Conservation (phyloP, 345 rosid genomes). For the Excoecaria agallocha region DNA sequence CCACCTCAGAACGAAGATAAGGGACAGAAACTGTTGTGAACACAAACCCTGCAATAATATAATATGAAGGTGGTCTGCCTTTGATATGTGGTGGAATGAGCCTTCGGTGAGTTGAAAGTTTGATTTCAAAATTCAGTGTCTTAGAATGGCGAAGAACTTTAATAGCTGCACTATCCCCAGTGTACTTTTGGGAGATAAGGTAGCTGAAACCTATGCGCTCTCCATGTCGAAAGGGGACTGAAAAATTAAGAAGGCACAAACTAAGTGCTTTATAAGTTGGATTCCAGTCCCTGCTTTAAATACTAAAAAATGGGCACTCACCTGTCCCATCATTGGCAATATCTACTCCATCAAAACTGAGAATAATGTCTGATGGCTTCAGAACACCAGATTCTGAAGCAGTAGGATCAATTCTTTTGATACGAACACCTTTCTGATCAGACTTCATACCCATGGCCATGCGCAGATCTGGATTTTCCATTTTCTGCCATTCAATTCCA, state of each 20-base stretch:
- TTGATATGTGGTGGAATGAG: slow-evolving; percentile 81
- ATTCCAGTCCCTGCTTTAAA: background rate
- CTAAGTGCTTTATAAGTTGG: background rate
- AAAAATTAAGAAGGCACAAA: slow-evolving; percentile 14
- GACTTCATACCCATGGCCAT: slow-evolving; percentile 75
- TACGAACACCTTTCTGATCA: slow-evolving; percentile 88
- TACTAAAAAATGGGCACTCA: slow-evolving; percentile 20
- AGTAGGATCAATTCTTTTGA: slow-evolving; percentile 93
- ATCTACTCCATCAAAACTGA: slow-evolving; percentile 81
- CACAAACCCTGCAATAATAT: slow-evolving; percentile 89
- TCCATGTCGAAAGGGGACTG: slow-evolving; percentile 95
- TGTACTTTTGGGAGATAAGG: slow-evolving; percentile 86
- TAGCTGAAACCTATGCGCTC: slow-evolving; percentile 95
- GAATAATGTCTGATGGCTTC: slow-evolving; percentile 84
- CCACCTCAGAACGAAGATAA: slow-evolving; percentile 92
- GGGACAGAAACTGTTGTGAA: slow-evolving; percentile 90
- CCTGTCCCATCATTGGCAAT: slow-evolving; percentile 99
- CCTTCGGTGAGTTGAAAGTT: slow-evolving; percentile 81
- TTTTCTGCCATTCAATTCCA: slow-evolving; percentile 99
- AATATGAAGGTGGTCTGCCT: slow-evolving; percentile 85
- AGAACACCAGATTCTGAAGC: slow-evolving; percentile 76
- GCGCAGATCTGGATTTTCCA: slow-evolving; percentile 94
- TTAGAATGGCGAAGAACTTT: slow-evolving; percentile 74
- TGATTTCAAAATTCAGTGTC: slow-evolving; percentile 62
- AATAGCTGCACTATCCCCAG: slow-evolving; percentile 75